Base-by-base conservation (phyloP, 208 protist genomes). In the Herpetomonas tarakana region DNA sequence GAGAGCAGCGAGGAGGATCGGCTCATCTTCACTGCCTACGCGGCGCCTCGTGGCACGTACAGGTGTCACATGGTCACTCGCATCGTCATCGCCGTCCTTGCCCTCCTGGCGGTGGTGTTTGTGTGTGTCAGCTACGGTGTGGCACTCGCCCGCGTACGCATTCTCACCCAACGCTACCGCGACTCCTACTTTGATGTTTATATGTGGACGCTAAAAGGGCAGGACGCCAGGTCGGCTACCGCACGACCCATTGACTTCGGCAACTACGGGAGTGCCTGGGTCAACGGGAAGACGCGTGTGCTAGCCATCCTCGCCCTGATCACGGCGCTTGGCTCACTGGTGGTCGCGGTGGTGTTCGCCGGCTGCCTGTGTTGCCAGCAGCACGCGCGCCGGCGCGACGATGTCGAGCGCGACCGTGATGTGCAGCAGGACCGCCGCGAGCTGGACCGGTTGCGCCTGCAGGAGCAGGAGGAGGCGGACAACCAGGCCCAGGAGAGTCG, bases 341-440 rank as follows among this genome's bases (percentile, higher is more conserved):
- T 61, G 14, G 9, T 61, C 14, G 38, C 56, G 11, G 38, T 35
- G 30, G 56, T 61, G 3, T 61, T 61, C 26, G 41, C 51, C 44
- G 56, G 49, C 9, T 61, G 56, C 44, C 38, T 35, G 41, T 61
- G 45, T 41, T 52, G 56, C 38, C 45, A 50, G 0, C 9, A 41
- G 9, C 6, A 41, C 9, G 38, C 49, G 44, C 56, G 56, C 56
- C 19, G 44, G 9, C 38, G 41, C 25, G 56, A 61, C 14, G 35
- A 41, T 14, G 35, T 18, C 35, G 35, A 41, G 35, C 35, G 35
- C 35, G 35, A 41, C 9, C 9, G 9, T 18, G 35, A 6, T 6
- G 35, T 14, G 35, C 35, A 41, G 35, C 6, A 41, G 9, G 35
- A 41, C 14, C 35, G 35, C 35, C 35, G 35, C 14, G 35, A 41